Evolutionary conservation across 2,329 filamentous ascomycete species (phyloP).

Genomic region (Alternaria consortialis): DNA sequence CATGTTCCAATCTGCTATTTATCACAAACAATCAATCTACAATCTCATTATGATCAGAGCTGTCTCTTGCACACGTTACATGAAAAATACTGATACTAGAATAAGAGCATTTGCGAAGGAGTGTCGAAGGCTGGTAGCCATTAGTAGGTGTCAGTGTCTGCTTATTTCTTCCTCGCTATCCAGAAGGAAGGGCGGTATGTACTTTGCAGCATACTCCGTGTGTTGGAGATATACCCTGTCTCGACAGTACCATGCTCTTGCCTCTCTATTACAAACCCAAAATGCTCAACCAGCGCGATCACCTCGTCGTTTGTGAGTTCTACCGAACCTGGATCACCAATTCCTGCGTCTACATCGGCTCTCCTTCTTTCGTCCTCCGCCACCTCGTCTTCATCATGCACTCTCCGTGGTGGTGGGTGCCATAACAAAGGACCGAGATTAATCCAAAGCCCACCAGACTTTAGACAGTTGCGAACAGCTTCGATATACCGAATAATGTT

Average conservation of each 20-base stretch:
- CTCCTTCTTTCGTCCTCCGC: constrained; percentile 25
- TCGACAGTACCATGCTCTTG: constrained; percentile 65
- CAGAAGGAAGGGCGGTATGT: constrained; percentile 83
- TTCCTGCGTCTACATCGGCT: constrained; percentile 61
- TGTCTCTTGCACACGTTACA: not conserved
- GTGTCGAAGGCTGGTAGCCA: not conserved
- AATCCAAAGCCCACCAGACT: constrained; percentile 80
- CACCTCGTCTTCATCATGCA: not conserved
- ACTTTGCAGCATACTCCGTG: constrained; percentile 84
- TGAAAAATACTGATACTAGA: not conserved
- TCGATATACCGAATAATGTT: constrained; percentile 92
- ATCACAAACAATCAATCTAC: not conserved
- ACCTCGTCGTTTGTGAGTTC: constrained; percentile 93
- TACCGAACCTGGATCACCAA: constrained; percentile 88
- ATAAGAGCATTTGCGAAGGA: not conserved
- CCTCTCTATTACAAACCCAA: constrained; percentile 80
- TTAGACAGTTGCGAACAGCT: constrained; percentile 80
- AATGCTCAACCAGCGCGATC: constrained; percentile 72
- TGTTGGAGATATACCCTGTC: constrained; percentile 88
- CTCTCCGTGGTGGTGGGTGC: constrained; percentile 83
- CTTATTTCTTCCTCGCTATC: constrained; percentile 75
- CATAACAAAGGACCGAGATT: constrained; percentile 92
- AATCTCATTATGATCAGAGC: not conserved
- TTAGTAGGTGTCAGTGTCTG: not conserved
- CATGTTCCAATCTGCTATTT: not conserved